phyloP scores from a whole-genome alignment of 1,284 basidiomycete species.

The Malassezia restricta region DNA sequence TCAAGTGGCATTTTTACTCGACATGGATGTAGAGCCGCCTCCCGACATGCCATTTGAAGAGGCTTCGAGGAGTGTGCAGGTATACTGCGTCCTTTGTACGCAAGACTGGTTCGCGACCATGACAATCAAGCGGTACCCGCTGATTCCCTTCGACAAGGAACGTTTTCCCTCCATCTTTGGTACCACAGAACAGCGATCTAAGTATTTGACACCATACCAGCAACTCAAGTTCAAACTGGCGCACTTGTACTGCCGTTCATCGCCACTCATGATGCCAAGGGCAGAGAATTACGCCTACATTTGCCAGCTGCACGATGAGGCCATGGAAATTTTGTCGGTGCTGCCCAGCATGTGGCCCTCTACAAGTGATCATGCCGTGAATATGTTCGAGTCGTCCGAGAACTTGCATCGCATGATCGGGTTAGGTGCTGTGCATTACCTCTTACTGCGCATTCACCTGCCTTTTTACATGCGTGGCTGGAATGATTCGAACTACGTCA shows the following conservation, averaged over 20 bases:
- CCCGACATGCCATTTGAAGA: constrained; percentile 20
- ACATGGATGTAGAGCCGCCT: constrained; percentile 31
- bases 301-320: constrained; percentile 26
- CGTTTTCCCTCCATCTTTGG: constrained; percentile 16
- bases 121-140: constrained; percentile 8
- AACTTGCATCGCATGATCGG: constrained; percentile 16
- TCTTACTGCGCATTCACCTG: constrained; percentile 23
- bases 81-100: constrained; percentile 23
- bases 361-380: too few relatives aligned
- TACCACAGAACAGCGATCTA: constrained; percentile 3
- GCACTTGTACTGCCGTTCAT: constrained; percentile 19
- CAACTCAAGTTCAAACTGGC: constrained; percentile 16
- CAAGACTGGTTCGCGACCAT: constrained; percentile 21
- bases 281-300: constrained; percentile 26
- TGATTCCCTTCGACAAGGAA: background rate
- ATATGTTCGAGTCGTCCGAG: background rate
- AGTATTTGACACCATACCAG: constrained; percentile 10
- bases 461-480: constrained; percentile 38
- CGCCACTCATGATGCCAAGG: constrained; percentile 23
- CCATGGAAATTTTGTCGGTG: background rate
- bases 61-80: constrained; percentile 22
- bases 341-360: background rate
- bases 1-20: constrained; percentile 25
- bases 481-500: constrained; percentile 25
- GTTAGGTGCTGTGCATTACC: constrained; percentile 6